Evolutionary conservation across 2,329 filamentous ascomycete species (phyloP).

Genomic region (Cercospora sojina): DNA sequence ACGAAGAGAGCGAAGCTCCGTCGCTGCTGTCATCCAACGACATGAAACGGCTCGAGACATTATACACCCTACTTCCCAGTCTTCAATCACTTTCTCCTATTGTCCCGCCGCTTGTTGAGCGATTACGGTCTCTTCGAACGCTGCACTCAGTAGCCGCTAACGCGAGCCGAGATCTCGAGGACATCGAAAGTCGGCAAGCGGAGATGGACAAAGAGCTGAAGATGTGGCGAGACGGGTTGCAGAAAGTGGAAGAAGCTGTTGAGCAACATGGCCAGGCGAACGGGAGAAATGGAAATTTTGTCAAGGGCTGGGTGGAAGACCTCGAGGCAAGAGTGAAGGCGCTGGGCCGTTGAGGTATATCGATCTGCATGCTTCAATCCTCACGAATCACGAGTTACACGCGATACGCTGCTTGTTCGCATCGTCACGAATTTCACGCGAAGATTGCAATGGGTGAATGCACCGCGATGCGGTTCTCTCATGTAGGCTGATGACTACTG

Average conservation of each 20-base stretch:
- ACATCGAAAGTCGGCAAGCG: conserved; percentile 73
- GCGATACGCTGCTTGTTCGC: neutral
- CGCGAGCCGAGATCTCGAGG: conserved; percentile 73
- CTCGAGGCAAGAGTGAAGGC: conserved; percentile 71
- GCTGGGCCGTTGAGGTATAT: conserved; percentile 20
- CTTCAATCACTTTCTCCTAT: conserved; percentile 84
- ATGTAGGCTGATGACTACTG: neutral
- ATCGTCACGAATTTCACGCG: neutral
- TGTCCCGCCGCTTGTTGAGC: conserved; percentile 79
- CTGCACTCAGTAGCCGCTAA: conserved; percentile 85
- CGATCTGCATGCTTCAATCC: neutral
- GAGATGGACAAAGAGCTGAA: conserved; percentile 82
- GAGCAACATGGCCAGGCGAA: conserved; percentile 67
- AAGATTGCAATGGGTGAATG: neutral
- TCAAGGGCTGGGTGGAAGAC: conserved; percentile 85
- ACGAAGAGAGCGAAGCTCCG: conserved; percentile 39
- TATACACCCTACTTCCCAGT: conserved; percentile 84
- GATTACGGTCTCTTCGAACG: conserved; percentile 75
- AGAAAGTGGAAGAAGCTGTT: conserved; percentile 74
- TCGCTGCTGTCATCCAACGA: conserved; percentile 58
- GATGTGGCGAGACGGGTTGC: conserved; percentile 79
- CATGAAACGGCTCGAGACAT: conserved; percentile 80
- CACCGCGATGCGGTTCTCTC: neutral
- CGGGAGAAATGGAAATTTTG: conserved; percentile 75
- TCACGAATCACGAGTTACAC: neutral